Percentiles rank a stretch among this genome's conserved stretches.
Conservation (phyloP, 176 grass and related monocot species). For the Hyparrhenia diplandra region DNA sequence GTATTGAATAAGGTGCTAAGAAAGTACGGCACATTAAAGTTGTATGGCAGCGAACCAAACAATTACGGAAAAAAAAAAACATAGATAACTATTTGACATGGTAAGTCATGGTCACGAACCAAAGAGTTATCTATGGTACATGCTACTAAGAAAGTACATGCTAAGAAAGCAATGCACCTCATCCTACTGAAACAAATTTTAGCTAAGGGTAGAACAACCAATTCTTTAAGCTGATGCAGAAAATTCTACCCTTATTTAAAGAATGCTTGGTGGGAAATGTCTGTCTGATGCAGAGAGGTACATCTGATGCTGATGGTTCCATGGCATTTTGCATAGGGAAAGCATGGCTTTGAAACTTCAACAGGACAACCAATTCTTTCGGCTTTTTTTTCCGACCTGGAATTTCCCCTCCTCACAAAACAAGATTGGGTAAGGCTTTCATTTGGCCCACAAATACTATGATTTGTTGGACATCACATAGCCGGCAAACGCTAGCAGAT, state of each 20-base stretch:
- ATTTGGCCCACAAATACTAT: constrained; percentile 14
- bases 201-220: too few species aligned
- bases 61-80: too few species aligned
- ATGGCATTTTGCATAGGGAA: constrained; percentile 16
- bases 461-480: constrained; percentile 14
- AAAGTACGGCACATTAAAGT: too few species aligned
- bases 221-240: too few species aligned
- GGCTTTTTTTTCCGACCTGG: not conserved
- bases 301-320: constrained; percentile 17
- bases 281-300: not conserved
- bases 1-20: too few species aligned
- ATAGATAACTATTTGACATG: too few species aligned
- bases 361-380: not conserved
- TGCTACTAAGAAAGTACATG: too few species aligned
- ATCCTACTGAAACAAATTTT: too few species aligned
- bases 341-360: not conserved
- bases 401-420: constrained; percentile 20
- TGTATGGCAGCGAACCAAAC: too few species aligned
- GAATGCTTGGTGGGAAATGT: constrained; percentile 14
- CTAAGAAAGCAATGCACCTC: too few species aligned
- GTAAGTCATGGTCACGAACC: not conserved
- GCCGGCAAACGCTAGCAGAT: not conserved
- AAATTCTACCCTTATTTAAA: too few species aligned
- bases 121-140: too few species aligned
- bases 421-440: constrained; percentile 19